These are phyloP conservation scores for Chalciporus pseudorubinellus DNA, from an alignment of 768 basidiomycete genomes.

Conservation along the genomic window DNA sequence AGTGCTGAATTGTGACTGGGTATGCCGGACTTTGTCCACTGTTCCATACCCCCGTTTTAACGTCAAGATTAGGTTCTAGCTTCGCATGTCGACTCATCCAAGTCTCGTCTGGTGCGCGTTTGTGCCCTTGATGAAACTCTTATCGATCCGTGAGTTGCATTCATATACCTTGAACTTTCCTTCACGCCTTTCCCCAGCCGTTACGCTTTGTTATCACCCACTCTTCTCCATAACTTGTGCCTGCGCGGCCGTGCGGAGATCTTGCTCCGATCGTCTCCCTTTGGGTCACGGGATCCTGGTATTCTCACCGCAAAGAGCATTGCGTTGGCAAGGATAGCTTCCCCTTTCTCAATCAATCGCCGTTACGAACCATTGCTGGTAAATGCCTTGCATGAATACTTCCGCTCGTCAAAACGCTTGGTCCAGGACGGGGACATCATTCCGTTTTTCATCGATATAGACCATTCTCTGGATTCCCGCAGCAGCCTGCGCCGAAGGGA, in stretches of 20 bases:
- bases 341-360: slow-evolving; percentile 65
- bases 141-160: slow-evolving; percentile 12
- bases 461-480: slow-evolving; percentile 32
- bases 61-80: slow-evolving; percentile 47
- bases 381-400: slow-evolving; percentile 59
- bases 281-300: slow-evolving; percentile 54
- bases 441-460: slow-evolving; percentile 58
- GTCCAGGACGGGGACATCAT: slow-evolving; percentile 76
- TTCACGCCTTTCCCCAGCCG: slow-evolving; percentile 28
- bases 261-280: slow-evolving; percentile 52
- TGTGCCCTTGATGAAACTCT: slow-evolving; percentile 49
- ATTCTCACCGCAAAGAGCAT: slow-evolving; percentile 69
- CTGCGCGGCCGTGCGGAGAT: slow-evolving; percentile 30
- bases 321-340: slow-evolving; percentile 78
- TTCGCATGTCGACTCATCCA: slow-evolving; percentile 33
- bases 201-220: slow-evolving; percentile 39
- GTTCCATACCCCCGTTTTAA: background rate
- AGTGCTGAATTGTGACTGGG: too few species aligned
- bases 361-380: slow-evolving; percentile 62
- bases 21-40: slow-evolving; percentile 31
- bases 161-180: too few species aligned
- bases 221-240: slow-evolving; percentile 54
- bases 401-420: slow-evolving; percentile 51
- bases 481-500: slow-evolving; percentile 1
- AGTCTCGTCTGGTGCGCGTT: slow-evolving; percentile 56